Evolutionary conservation across 1,139 yeast species (phyloP).

Genomic region (Taiozyma sp.): DNA sequence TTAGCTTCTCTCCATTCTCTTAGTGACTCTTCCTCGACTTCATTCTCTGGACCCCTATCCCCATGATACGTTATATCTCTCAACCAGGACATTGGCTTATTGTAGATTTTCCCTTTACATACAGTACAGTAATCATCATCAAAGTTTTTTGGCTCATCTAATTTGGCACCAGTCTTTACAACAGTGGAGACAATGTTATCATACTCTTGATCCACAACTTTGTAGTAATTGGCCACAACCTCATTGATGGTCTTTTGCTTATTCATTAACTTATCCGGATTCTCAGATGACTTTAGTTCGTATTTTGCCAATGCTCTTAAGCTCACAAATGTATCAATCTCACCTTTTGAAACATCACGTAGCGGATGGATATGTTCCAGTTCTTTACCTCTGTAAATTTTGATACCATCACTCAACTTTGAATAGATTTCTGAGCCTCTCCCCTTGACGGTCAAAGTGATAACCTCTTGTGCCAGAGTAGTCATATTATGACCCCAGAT

Average conservation of each 20-base stretch:
- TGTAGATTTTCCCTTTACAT: slow-evolving; percentile 48
- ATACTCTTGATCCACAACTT: slow-evolving; percentile 71
- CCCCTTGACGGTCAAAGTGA: slow-evolving; percentile 85
- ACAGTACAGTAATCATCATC: slow-evolving; percentile 37
- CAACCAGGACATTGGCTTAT: slow-evolving; percentile 67
- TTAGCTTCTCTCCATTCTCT: slow-evolving; percentile 29
- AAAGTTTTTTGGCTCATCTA: slow-evolving; percentile 45
- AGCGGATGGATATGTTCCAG: slow-evolving; percentile 61
- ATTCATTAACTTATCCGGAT: slow-evolving; percentile 17
- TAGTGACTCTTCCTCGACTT: slow-evolving; percentile 40
- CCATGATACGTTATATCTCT: slow-evolving; percentile 65
- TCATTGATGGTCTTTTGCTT: slow-evolving; percentile 73
- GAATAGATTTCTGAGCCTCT: slow-evolving; percentile 68
- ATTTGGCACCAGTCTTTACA: slow-evolving; percentile 81
- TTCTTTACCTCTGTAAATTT: slow-evolving; percentile 26
- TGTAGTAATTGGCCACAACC: slow-evolving; percentile 70
- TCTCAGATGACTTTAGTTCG: slow-evolving; percentile 6
- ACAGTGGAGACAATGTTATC: slow-evolving; percentile 94
- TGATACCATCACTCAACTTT: slow-evolving; percentile 42
- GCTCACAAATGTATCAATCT: slow-evolving; percentile 50
- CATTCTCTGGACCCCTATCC: slow-evolving; percentile 46
- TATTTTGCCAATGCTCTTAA: slow-evolving; percentile 24
- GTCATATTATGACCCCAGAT: slow-evolving; percentile 82
- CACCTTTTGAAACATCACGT: slow-evolving; percentile 67
- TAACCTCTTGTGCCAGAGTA: slow-evolving; percentile 70